phyloP scores from a whole-genome alignment of 23 red algal genomes.

The Agarophyton chilense region DNA sequence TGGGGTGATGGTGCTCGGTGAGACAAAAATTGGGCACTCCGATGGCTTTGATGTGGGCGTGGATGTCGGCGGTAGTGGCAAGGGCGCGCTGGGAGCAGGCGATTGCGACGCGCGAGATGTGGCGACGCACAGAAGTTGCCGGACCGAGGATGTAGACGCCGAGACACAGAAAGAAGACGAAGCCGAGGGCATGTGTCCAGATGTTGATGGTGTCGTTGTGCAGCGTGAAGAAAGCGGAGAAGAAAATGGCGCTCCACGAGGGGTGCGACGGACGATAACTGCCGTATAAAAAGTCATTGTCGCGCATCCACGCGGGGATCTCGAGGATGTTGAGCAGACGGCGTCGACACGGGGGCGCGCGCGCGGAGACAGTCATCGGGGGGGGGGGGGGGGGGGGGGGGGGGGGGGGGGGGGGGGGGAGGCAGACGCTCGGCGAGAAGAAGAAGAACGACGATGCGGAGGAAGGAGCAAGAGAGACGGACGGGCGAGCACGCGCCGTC shows the following conservation, averaged over 20 bases:
- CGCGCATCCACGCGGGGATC: slow-evolving; percentile 85
- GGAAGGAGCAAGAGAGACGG: too few species aligned
- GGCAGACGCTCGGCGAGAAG: background rate
- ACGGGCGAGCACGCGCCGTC: too few species aligned
- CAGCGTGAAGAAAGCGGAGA: slow-evolving; percentile 65
- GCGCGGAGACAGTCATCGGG: background rate
- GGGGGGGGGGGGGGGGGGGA: background rate
- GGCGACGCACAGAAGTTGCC: slow-evolving; percentile 8
- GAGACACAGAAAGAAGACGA: slow-evolving; percentile 74
- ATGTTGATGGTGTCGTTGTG: slow-evolving; percentile 97
- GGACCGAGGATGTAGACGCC: slow-evolving; percentile 60
- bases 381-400: background rate
- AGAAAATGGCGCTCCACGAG: slow-evolving; percentile 49
- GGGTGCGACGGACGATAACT: slow-evolving; percentile 70
- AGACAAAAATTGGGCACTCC: slow-evolving; percentile 37
- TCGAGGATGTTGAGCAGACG: slow-evolving; percentile 47
- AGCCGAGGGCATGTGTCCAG: slow-evolving; percentile 83
- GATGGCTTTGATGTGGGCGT: slow-evolving; percentile 25
- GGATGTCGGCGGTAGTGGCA: slow-evolving; percentile 5
- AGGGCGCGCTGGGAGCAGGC: slow-evolving; percentile 59
- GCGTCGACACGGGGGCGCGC: background rate
- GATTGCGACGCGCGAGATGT: slow-evolving; percentile 53
- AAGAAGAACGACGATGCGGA: background rate
- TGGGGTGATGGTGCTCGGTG: background rate
- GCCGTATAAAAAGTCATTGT: slow-evolving; percentile 80